Conservation (phyloP, 2,329 filamentous ascomycete species). For the Trichoderma sp. region DNA sequence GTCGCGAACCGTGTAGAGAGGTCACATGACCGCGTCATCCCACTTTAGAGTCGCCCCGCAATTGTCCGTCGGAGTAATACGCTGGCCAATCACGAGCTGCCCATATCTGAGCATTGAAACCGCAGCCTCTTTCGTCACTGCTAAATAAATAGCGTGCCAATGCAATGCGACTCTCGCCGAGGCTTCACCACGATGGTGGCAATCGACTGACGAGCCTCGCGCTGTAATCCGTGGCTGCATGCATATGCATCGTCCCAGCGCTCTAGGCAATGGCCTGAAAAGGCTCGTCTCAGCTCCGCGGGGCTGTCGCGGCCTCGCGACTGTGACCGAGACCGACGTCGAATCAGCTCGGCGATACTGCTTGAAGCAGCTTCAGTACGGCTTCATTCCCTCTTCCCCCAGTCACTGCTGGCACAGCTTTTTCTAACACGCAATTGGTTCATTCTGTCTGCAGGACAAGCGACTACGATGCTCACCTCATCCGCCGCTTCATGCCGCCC, state of each 20-base stretch:
- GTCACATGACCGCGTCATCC: slow-evolving; percentile 46
- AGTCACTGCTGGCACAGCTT: background rate
- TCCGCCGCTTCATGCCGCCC: slow-evolving; percentile 80
- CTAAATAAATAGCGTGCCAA: slow-evolving; percentile 4
- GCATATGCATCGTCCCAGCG: slow-evolving; percentile 49
- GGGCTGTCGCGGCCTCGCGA: slow-evolving; percentile 46
- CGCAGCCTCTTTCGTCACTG: background rate
- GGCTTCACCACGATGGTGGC: slow-evolving; percentile 21
- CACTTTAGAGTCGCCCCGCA: slow-evolving; percentile 12
- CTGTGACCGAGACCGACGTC: slow-evolving; percentile 55
- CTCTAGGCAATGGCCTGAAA: slow-evolving; percentile 44
- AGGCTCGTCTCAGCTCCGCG: slow-evolving; percentile 39
- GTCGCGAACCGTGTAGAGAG: slow-evolving; percentile 39
- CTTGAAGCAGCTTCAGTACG: slow-evolving; percentile 54
- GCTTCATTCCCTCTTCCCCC: background rate
- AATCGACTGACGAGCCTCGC: slow-evolving; percentile 7
- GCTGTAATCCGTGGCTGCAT: slow-evolving; percentile 37
- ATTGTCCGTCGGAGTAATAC: slow-evolving; percentile 23
- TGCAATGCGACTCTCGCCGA: slow-evolving; percentile 23
- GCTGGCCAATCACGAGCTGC: slow-evolving; percentile 11
- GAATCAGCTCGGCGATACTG: slow-evolving; percentile 58
- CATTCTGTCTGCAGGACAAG: slow-evolving; percentile 63
- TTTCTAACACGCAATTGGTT: slow-evolving; percentile 3
- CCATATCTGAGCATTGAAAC: slow-evolving; percentile 12
- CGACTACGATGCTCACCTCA: slow-evolving; percentile 84